Evolutionary conservation across 2,329 filamentous ascomycete species (phyloP), one percentile per base, ranked within the genome.

Genomic region (Colletotrichum kahawae): DNA sequence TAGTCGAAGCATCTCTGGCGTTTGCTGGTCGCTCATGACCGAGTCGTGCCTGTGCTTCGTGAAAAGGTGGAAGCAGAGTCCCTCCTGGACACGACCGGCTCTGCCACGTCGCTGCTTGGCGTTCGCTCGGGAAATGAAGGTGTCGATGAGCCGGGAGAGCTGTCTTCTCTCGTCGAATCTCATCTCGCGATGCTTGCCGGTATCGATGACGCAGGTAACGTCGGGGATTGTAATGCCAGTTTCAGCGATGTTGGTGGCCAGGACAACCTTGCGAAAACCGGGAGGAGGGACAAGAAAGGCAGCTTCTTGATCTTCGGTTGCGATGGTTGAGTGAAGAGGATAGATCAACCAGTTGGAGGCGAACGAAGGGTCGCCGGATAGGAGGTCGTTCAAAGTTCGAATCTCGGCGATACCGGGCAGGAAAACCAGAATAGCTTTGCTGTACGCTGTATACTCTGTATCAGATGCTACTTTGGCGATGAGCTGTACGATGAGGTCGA

Each of bases 201-300:
- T 96, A 83, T 99, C 97, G 74, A 99, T 94, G 60, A 99, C 97
- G 79, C 96, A 98, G 1, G 97, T 98, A 34, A 99, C 95, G 82
- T 99, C 97, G 1, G 97, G 97, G 78, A 99, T 99, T 0, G 97
- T 99, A 81, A 99, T 98, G 87, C 97, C 97, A 1, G 97, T 99
- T 83, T 99, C 97, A 6, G 97, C 97, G 82, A 99, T 99, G 81
- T 99, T 99, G 16, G 97, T 99, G 2, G 97, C 96, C 70, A 99
- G 90, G 3, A 99, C 96, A 77, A 99, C 97, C 85, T 99, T 99
- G 77, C 96, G 91, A 71, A 92, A 89, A 1, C 96, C 96, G 4
- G 89, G 89, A 1, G 96, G 95, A 7, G 97, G 97, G 1, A 98
- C 86, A 7, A 95, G 87, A 82, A 99, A 99, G 0, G 97, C 97